These are phyloP conservation scores for Malus fusca DNA, from an alignment of 306 rosid genomes.

Conservation along the genomic window DNA sequence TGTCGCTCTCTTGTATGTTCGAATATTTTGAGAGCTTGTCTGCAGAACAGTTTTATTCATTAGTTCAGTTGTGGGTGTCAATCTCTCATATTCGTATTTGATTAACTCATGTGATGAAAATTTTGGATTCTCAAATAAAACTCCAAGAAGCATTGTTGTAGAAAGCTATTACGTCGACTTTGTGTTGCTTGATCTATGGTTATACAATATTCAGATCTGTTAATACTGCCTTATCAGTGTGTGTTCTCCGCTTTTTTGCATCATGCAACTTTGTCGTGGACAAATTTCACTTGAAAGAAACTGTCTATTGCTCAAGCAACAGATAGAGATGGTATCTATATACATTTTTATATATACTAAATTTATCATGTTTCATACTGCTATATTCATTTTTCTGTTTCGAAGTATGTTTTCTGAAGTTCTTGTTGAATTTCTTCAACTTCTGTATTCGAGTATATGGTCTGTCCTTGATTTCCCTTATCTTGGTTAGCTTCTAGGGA, in stretches of 20 bases:
- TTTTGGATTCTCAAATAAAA: constrained; percentile 63
- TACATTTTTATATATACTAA: too few species aligned
- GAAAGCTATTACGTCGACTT: not conserved
- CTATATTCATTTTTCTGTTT: too few species aligned
- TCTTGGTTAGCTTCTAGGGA: too few species aligned
- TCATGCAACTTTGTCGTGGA: too few species aligned
- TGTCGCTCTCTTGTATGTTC: not conserved
- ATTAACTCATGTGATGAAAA: constrained; percentile 43
- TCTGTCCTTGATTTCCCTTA: too few species aligned
- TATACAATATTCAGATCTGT: not conserved
- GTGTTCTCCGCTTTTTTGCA: too few species aligned
- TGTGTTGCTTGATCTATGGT: not conserved
- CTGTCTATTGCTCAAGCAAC: too few species aligned
- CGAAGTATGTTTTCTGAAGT: not conserved
- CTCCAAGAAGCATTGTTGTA: constrained; percentile 43
- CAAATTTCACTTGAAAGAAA: too few species aligned
- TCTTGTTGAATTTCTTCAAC: not conserved
- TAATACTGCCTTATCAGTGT: not conserved
- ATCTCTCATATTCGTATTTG: constrained; percentile 48
- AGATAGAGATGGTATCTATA: not conserved
- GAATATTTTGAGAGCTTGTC: constrained; percentile 12
- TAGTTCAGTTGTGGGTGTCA: constrained; percentile 1
- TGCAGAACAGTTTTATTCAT: not conserved
- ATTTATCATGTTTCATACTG: not conserved
- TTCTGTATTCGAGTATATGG: too few species aligned